Evolutionary conservation across 1,284 basidiomycete species (phyloP).

Genomic region (Ustilago esculenta): DNA sequence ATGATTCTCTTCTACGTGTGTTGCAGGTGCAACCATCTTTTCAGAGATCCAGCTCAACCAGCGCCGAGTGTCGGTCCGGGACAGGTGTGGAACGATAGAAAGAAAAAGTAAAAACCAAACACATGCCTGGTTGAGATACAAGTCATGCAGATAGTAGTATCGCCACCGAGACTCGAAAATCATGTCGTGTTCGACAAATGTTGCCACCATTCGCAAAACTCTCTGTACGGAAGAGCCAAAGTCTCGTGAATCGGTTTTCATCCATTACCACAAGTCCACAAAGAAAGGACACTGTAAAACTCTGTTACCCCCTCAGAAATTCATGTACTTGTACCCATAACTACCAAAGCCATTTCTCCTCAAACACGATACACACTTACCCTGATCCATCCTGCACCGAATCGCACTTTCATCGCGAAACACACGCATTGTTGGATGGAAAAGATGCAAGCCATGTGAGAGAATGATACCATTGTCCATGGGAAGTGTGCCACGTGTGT

Average conservation of each 20-base stretch:
- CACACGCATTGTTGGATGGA: too few relatives aligned
- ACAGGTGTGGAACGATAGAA: slow-evolving; percentile 50
- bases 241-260: too few relatives aligned
- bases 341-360: slow-evolving; percentile 8
- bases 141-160: too few relatives aligned
- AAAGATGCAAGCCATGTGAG: background rate
- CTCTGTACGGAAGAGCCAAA: too few relatives aligned
- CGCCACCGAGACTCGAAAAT: too few relatives aligned
- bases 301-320: background rate
- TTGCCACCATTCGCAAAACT: background rate
- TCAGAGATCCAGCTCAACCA: slow-evolving; percentile 48
- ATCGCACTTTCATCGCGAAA: too few relatives aligned
- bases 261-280: too few relatives aligned
- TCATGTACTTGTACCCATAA: slow-evolving; percentile 36
- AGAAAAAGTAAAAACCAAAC: slow-evolving; percentile 36
- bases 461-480: background rate
- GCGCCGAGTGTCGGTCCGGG: slow-evolving; percentile 34
- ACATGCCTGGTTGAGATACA: too few relatives aligned
- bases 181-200: too few relatives aligned
- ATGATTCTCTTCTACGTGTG: slow-evolving; percentile 66
- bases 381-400: too few relatives aligned
- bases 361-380: too few relatives aligned
- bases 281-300: slow-evolving; percentile 1
- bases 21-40: slow-evolving; percentile 60
- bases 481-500: background rate